Percentiles rank a stretch among this genome's conserved stretches.
Conservation (phyloP, 257 asterid genomes). For the Henckelia pumila region DNA sequence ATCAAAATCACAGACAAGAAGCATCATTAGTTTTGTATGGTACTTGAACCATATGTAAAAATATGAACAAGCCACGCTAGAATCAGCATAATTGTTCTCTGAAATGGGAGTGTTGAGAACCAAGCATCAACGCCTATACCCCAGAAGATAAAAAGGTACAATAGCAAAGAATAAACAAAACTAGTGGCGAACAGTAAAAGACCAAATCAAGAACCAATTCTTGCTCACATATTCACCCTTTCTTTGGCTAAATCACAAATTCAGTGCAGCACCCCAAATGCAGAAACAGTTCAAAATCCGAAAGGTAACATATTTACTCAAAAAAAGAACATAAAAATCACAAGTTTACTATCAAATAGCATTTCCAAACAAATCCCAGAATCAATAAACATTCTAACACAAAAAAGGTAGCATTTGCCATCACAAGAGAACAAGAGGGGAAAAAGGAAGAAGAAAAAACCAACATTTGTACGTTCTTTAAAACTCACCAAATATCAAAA, state of each 20-base stretch:
- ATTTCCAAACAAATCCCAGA: slow-evolving; percentile 20
- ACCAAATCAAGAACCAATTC: not conserved
- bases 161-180: slow-evolving; percentile 21
- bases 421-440: slow-evolving; percentile 8
- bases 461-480: slow-evolving; percentile 9
- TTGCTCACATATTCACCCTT: not conserved
- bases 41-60: slow-evolving; percentile 31
- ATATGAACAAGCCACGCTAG: slow-evolving; percentile 42
- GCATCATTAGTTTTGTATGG: slow-evolving; percentile 44
- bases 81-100: slow-evolving; percentile 40
- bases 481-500: slow-evolving; percentile 32
- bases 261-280: slow-evolving; percentile 27
- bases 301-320: slow-evolving; percentile 12
- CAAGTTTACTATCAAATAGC: slow-evolving; percentile 21
- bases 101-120: slow-evolving; percentile 28
- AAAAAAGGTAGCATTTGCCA: not conserved
- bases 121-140: slow-evolving; percentile 37
- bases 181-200: slow-evolving; percentile 23
- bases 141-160: slow-evolving; percentile 23
- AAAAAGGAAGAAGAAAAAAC: slow-evolving; percentile 11
- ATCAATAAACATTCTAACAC: slow-evolving; percentile 14
- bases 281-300: slow-evolving; percentile 22
- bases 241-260: slow-evolving; percentile 13
- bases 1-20: slow-evolving; percentile 48
- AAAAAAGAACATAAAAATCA: slow-evolving; percentile 23